phyloP scores from a whole-genome alignment of 2,329 filamentous ascomycete genomes.

The Hymenoscyphus albidus region DNA sequence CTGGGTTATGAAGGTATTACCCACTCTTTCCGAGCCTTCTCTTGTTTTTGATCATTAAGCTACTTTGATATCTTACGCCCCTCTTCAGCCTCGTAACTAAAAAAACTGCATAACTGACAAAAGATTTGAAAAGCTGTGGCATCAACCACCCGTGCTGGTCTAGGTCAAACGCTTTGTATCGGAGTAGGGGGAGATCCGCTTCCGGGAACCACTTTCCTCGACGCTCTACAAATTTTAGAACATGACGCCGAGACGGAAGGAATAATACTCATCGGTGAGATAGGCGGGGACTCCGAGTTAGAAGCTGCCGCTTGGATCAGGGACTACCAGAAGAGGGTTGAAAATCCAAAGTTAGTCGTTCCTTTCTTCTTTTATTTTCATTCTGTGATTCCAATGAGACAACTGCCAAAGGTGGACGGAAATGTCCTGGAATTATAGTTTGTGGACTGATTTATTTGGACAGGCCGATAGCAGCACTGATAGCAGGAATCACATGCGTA shows the following conservation, averaged over 20 bases:
- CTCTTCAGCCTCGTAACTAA: neutral
- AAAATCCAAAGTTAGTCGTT: constrained; percentile 58
- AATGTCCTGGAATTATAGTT: neutral
- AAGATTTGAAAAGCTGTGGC: constrained; percentile 50
- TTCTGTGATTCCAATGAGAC: no score
- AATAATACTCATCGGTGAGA: constrained; percentile 64
- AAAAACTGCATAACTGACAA: neutral
- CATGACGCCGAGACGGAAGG: constrained; percentile 62
- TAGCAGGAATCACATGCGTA: constrained; percentile 63
- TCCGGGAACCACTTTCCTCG: constrained; percentile 69
- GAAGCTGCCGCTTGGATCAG: constrained; percentile 71
- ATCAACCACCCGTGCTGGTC: constrained; percentile 63
- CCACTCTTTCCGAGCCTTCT: neutral
- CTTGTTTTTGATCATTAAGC: no score
- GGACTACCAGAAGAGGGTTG: constrained; percentile 54
- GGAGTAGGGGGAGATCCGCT: constrained; percentile 71
- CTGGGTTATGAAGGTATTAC: constrained; percentile 60
- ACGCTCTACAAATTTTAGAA: constrained; percentile 64
- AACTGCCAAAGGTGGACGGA: no score
- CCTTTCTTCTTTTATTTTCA: no score
- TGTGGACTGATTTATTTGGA: neutral
- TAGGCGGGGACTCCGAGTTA: constrained; percentile 62
- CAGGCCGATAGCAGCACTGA: constrained; percentile 63
- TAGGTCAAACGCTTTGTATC: constrained; percentile 70
- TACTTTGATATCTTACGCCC: neutral